phyloP scores from a whole-genome alignment of 768 basidiomycete genomes.

The Agaricus subrufescens region DNA sequence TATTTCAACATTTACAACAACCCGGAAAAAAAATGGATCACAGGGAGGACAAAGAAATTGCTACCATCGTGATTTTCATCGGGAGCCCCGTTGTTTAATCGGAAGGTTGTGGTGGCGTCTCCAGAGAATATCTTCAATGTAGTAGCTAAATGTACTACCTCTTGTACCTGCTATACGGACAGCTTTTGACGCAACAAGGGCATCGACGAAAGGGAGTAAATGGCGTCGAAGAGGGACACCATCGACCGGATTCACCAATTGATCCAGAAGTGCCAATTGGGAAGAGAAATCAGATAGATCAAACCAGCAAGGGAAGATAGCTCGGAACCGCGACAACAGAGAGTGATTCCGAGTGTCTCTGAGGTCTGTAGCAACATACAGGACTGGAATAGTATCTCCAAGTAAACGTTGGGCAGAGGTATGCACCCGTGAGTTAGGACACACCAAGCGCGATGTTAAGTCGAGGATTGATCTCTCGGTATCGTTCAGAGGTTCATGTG shows the following conservation, averaged over 20 bases:
- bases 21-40: no score
- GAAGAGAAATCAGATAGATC: slow-evolving; percentile 20
- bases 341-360: slow-evolving; percentile 19
- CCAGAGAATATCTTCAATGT: slow-evolving; percentile 66
- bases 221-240: slow-evolving; percentile 17
- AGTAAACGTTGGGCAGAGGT: neutral
- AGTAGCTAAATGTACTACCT: slow-evolving; percentile 72
- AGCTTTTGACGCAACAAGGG: slow-evolving; percentile 59
- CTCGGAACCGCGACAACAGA: slow-evolving; percentile 17
- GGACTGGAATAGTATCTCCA: slow-evolving; percentile 13
- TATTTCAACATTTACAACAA: no score
- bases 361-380: slow-evolving; percentile 22
- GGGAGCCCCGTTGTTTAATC: slow-evolving; percentile 45
- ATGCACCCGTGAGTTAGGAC: slow-evolving; percentile 10
- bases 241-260: slow-evolving; percentile 20
- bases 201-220: slow-evolving; percentile 64
- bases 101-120: slow-evolving; percentile 46
- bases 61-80: slow-evolving; percentile 5
- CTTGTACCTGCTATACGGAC: slow-evolving; percentile 61
- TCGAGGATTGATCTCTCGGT: neutral
- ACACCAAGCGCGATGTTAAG: neutral
- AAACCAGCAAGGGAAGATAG: slow-evolving; percentile 23
- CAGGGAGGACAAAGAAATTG: neutral
- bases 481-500: neutral
- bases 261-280: slow-evolving; percentile 14